Evolutionary conservation across 2,329 filamentous ascomycete genomes (phyloP), one percentile per base, ranked within the genome.

Genomic region (Fusarium citri): DNA sequence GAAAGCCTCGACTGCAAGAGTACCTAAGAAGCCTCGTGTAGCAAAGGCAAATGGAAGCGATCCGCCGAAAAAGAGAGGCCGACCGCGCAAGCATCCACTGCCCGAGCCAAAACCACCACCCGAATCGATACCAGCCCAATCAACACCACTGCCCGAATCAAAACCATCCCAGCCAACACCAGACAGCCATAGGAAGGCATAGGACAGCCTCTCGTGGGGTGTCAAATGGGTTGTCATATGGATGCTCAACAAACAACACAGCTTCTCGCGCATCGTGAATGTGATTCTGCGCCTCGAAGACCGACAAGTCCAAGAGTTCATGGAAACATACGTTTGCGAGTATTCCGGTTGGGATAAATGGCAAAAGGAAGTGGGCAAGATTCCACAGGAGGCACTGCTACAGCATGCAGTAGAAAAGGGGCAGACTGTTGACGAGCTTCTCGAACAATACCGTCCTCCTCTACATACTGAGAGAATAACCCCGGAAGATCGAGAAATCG

Each of bases 221-320:
- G 58, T 72, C 18, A 72, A 68, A 41, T 78, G 76, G 76, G 42
- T 70, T 16, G 72, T 78, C 5, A 49, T 78, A 37, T 68, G 71
- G 31, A 30, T 75, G 6, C 56, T 78, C 8, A 57, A 58, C 37
- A 49, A 65, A 10, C 59, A 49, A 5, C 45, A 73, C 28, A 58
- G 68, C 2, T 77, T 78, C 31, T 53, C 68, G 22, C 68, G 72
- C 23, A 60, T 67, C 6, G 53, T 55, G 14, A 43, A 57, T 4
- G 10, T 68, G 5, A 51, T 74, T 16, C 55, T 78, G 7, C 69
- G 54, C 6, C 71, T 78, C 2, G 59, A 50, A 3, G 55, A 57
- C 6, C n/a, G 41, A 6, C 74, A 78, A 34, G 55, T 76, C 15
- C 64, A 66, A 6, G 50, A 57, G 0, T 78, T 78, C 41, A 54